phyloP scores from a whole-genome alignment of 768 basidiomycete species.

The Fomitopsis pulvina region DNA sequence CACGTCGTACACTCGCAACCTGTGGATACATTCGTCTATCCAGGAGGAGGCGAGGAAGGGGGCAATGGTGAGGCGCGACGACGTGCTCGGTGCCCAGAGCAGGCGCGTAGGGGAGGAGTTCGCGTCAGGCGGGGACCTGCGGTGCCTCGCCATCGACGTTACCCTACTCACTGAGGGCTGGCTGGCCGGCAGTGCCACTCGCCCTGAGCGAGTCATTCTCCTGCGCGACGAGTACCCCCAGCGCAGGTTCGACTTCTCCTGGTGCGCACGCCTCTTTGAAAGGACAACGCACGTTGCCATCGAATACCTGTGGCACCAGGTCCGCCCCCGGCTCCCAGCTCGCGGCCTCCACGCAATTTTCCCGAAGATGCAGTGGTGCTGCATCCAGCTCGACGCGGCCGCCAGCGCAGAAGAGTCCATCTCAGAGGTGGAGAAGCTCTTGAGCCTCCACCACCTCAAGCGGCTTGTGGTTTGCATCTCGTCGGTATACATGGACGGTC shows the following conservation, averaged over 20 bases:
- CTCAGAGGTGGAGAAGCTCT: neutral
- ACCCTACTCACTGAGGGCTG: neutral
- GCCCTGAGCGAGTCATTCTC: neutral
- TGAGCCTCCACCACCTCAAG: neutral
- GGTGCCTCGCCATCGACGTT: neutral
- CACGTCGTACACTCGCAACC: neutral
- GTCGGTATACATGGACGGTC: neutral
- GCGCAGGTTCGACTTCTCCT: neutral
- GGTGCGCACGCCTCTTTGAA: neutral
- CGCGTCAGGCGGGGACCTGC: neutral
- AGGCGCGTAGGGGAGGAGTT: neutral
- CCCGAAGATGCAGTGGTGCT: neutral
- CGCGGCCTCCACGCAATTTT: neutral
- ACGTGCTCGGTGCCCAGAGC: neutral
- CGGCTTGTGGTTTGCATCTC: neutral
- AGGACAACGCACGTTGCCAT: neutral
- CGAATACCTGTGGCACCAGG: neutral
- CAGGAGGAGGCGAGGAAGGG: neutral
- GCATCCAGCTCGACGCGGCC: neutral
- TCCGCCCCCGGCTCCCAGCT: neutral
- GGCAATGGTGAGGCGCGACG: neutral
- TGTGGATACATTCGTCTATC: neutral
- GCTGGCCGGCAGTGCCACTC: neutral
- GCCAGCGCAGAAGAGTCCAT: neutral
- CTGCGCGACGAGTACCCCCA: neutral